Percentiles rank a stretch among this genome's conserved stretches.
Evolutionary conservation across 1,284 basidiomycete species (phyloP).

Genomic region (Takashimella koratensis): DNA sequence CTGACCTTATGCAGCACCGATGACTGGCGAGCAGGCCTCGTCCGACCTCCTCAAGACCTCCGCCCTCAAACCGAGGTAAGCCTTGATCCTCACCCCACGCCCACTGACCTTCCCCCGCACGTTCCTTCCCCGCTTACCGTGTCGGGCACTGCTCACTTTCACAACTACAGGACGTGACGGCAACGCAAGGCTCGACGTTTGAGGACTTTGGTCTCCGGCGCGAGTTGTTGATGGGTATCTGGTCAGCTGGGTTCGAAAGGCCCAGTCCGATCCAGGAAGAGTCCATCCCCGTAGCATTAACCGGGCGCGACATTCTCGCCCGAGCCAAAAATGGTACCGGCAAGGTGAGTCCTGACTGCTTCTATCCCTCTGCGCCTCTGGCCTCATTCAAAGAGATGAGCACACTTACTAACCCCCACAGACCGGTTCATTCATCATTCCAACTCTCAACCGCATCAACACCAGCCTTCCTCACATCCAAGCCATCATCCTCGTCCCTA

Average conservation of each 20-base stretch:
- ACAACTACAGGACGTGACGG: constrained; percentile 68
- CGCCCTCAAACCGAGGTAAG: constrained; percentile 81
- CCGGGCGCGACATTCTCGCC: constrained; percentile 79
- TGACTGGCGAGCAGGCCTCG: constrained; percentile 54
- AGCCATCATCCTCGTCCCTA: constrained; percentile 88
- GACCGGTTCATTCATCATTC: constrained; percentile 98
- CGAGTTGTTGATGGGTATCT: constrained; percentile 86
- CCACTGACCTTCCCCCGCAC: neutral
- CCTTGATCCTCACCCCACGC: neutral
- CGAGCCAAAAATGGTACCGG: constrained; percentile 55
- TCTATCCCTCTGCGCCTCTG: neutral
- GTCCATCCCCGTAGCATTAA: constrained; percentile 82
- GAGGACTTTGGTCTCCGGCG: constrained; percentile 78
- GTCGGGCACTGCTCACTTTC: neutral
- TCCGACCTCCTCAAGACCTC: constrained; percentile 81
- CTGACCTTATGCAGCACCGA: constrained; percentile 11
- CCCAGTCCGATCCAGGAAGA: constrained; percentile 99
- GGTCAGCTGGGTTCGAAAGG: constrained; percentile 93
- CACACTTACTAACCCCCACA: constrained; percentile 50
- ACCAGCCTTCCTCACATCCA: constrained; percentile 84
- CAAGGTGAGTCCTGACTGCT: constrained; percentile 34
- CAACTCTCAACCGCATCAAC: constrained; percentile 90
- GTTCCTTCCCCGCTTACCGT: neutral
- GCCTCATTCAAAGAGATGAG: neutral
- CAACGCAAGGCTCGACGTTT: constrained; percentile 85